These are phyloP conservation scores for Falciphora oryzae DNA, from an alignment of 2,329 filamentous ascomycete genomes.

Conservation along the genomic window DNA sequence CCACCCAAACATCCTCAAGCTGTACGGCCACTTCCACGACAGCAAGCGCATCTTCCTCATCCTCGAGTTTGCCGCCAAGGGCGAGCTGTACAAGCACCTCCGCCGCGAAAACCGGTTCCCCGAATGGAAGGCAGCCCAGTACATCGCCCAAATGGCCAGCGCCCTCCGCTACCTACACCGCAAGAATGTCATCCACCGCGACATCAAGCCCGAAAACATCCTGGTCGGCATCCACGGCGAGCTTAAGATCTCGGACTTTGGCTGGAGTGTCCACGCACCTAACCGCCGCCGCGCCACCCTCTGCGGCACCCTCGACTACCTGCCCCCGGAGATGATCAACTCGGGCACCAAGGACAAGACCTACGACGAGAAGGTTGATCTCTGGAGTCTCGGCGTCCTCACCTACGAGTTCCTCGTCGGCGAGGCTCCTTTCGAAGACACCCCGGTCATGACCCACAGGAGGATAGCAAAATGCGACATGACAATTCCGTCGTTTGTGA, in stretches of 20 bases:
- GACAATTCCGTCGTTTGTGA: conserved; percentile 86
- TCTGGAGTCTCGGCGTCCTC: conserved; percentile 92
- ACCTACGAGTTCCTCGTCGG: conserved; percentile 96
- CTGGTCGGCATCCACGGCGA: conserved; percentile 93
- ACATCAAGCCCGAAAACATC: conserved; percentile 98
- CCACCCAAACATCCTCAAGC: conserved; percentile 77
- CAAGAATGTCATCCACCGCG: conserved; percentile 95
- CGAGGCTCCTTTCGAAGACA: conserved; percentile 95
- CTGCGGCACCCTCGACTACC: conserved; percentile 95
- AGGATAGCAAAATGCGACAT: conserved; percentile 87
- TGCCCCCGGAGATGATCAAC: conserved; percentile 96
- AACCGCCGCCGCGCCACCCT: conserved; percentile 91
- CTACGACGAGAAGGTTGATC: conserved; percentile 91
- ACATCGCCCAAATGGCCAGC: conserved; percentile 85
- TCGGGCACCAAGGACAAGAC: conserved; percentile 75
- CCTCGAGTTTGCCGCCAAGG: conserved; percentile 78
- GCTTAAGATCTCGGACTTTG: conserved; percentile 98
- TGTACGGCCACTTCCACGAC: conserved; percentile 87
- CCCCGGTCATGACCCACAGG: conserved; percentile 86
- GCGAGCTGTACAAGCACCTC: conserved; percentile 83
- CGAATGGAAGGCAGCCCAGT: conserved; percentile 81
- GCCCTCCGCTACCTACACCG: conserved; percentile 87
- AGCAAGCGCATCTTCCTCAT: conserved; percentile 83
- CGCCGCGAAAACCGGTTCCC: conserved; percentile 73
- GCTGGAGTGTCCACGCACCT: conserved; percentile 96